Percentiles rank a stretch among this genome's conserved stretches.
These are phyloP conservation scores for Sporothrix mexicana DNA, from an alignment of 2,329 filamentous ascomycete genomes.

Conservation along the genomic window DNA sequence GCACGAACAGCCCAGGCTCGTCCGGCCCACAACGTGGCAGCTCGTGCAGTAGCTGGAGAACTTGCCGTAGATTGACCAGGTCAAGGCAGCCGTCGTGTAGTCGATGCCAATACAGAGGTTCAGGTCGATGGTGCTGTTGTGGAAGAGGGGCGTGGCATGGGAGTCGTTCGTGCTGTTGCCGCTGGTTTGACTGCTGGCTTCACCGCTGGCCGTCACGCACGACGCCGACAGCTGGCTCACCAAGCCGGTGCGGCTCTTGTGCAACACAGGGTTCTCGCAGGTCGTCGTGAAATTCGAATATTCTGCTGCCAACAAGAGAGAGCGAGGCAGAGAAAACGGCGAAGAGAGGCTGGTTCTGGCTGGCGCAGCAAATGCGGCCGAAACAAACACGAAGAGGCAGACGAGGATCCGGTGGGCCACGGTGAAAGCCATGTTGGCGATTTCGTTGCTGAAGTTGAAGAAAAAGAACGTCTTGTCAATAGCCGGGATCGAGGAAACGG, in stretches of 20 bases:
- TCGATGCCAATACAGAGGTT: constrained; percentile 39
- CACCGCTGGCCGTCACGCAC: not conserved
- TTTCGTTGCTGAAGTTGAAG: not conserved
- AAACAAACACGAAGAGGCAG: not conserved
- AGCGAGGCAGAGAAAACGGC: too few species aligned
- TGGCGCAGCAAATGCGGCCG: not conserved
- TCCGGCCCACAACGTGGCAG: constrained; percentile 29
- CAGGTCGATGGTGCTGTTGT: constrained; percentile 36
- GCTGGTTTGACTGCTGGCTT: not conserved
- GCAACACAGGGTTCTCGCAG: constrained; percentile 26
- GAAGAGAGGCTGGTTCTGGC: too few species aligned
- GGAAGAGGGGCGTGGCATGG: not conserved
- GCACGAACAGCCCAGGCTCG: constrained; percentile 35
- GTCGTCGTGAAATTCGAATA: constrained; percentile 29
- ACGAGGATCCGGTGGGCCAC: not conserved
- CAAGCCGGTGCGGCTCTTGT: not conserved
- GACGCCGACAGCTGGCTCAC: constrained; percentile 27
- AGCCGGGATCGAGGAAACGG: not conserved
- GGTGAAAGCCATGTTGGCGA: too few species aligned
- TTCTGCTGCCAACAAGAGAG: not conserved
- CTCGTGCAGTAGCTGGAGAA: constrained; percentile 35
- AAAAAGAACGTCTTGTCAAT: too few species aligned
- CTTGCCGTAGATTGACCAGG: constrained; percentile 39
- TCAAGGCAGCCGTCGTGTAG: constrained; percentile 26
- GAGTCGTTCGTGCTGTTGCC: not conserved